Evolutionary conservation across 164 flowering plant genomes (phyloP).

Genomic region (Cinnamomum chago): DNA sequence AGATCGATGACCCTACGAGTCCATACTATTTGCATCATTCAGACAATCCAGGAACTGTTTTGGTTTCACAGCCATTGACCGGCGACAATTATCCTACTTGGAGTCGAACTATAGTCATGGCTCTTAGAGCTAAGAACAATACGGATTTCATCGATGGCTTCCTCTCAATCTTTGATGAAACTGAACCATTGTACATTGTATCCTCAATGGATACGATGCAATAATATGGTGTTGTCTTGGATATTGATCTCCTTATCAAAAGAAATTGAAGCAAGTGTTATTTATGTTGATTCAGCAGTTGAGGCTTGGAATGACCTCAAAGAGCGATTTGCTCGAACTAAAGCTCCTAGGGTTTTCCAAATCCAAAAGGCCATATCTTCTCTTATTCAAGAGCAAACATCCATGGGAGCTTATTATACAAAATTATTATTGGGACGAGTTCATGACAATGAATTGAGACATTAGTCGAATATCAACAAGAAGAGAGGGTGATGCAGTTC

Average conservation of each 20-base stretch:
- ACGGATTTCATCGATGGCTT: background rate
- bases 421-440: conserved; percentile 8
- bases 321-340: background rate
- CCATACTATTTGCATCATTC: conserved; percentile 2
- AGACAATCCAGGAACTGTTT: background rate
- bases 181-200: background rate
- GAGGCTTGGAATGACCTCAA: background rate
- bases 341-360: conserved; percentile 5
- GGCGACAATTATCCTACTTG: background rate
- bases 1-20: background rate
- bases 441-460: too few species aligned
- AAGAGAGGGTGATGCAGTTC: conserved; percentile 1
- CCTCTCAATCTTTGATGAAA: too few species aligned
- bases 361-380: background rate
- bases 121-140: conserved; percentile 3
- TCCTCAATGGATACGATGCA: background rate
- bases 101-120: background rate
- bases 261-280: conserved; percentile 1
- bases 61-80: conserved; percentile 1
- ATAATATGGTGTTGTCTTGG: conserved; percentile 1
- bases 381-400: background rate
- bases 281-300: background rate
- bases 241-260: background rate
- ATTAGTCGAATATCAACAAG: background rate
- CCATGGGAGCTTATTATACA: background rate